Conservation (phyloP, 2,329 filamentous ascomycete genomes). For the Shiraia sp. region DNA sequence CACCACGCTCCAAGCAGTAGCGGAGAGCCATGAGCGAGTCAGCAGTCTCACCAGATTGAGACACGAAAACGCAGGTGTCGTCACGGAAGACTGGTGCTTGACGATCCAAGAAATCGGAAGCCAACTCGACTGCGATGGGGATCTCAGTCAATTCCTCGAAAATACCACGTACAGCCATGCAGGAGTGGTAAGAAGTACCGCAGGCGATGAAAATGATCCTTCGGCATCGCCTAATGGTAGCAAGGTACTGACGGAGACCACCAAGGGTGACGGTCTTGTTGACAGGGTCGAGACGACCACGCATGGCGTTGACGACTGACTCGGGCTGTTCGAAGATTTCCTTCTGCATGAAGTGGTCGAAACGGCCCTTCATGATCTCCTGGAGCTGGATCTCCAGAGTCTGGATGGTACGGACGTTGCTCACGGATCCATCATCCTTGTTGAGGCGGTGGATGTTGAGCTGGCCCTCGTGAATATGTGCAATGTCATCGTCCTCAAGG, state of each 20-base stretch:
- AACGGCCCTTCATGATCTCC: constrained; percentile 99
- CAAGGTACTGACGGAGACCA: constrained; percentile 93
- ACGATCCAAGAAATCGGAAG: constrained; percentile 96
- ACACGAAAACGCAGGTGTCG: constrained; percentile 98
- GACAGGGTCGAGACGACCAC: constrained; percentile 89
- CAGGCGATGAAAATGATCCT: constrained; percentile 99
- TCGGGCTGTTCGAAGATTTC: constrained; percentile 99
- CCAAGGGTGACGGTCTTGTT: constrained; percentile 96
- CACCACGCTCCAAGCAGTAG: constrained; percentile 97
- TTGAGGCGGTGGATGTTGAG: constrained; percentile 98
- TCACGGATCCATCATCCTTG: constrained; percentile 90
- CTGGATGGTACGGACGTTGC: constrained; percentile 95
- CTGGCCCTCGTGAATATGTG: constrained; percentile 98
- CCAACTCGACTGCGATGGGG: constrained; percentile 93
- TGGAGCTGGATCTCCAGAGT: constrained; percentile 98
- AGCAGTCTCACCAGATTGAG: constrained; percentile 96
- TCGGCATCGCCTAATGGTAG: constrained; percentile 93
- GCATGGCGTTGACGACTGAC: constrained; percentile 99
- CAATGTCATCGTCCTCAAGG: constrained; percentile 99
- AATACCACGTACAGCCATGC: constrained; percentile 97
- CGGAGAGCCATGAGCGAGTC: constrained; percentile 96
- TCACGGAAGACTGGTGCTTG: constrained; percentile 98
- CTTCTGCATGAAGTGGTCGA: constrained; percentile 99
- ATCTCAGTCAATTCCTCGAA: constrained; percentile 99
- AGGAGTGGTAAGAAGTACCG: constrained; percentile 97